Evolutionary conservation across 139 green algal genomes (phyloP).

Genomic region (Volvox reticuliferus): DNA sequence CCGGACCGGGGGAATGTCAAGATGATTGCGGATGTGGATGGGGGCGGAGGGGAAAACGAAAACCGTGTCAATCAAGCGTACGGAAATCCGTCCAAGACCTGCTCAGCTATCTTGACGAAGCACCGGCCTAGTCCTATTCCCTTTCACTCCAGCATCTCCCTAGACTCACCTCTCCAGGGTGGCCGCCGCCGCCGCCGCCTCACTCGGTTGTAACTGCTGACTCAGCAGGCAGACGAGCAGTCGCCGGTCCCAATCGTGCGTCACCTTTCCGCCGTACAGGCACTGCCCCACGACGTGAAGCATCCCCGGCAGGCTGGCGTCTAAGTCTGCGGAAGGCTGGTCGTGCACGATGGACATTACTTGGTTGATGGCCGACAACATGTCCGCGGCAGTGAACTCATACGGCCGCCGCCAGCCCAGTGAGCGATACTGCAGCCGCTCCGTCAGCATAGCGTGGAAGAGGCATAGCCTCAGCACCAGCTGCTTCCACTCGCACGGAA

Average conservation of each 20-base stretch:
- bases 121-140: not conserved
- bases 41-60: too few relatives aligned
- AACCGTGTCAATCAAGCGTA: too few relatives aligned
- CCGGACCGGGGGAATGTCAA: too few relatives aligned
- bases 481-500: slow-evolving; percentile 43
- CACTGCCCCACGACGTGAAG: slow-evolving; percentile 60
- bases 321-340: not conserved
- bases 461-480: slow-evolving; percentile 58
- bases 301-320: slow-evolving; percentile 47
- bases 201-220: slow-evolving; percentile 49
- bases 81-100: too few relatives aligned
- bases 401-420: slow-evolving; percentile 89
- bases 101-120: too few relatives aligned
- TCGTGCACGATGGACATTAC: slow-evolving; percentile 28
- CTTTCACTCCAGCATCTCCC: not conserved
- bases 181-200: slow-evolving; percentile 15
- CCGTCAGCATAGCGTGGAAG: slow-evolving; percentile 62
- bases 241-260: slow-evolving; percentile 62
- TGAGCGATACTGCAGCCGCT: slow-evolving; percentile 78
- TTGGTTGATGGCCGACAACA: slow-evolving; percentile 71
- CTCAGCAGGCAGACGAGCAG: slow-evolving; percentile 53
- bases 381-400: slow-evolving; percentile 82
- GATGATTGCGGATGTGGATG: too few relatives aligned
- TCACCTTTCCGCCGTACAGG: slow-evolving; percentile 64
- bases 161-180: slow-evolving; percentile 14